Evolutionary conservation across 768 basidiomycete genomes (phyloP).

Genomic region (Kwoniella newhampshirensis): DNA sequence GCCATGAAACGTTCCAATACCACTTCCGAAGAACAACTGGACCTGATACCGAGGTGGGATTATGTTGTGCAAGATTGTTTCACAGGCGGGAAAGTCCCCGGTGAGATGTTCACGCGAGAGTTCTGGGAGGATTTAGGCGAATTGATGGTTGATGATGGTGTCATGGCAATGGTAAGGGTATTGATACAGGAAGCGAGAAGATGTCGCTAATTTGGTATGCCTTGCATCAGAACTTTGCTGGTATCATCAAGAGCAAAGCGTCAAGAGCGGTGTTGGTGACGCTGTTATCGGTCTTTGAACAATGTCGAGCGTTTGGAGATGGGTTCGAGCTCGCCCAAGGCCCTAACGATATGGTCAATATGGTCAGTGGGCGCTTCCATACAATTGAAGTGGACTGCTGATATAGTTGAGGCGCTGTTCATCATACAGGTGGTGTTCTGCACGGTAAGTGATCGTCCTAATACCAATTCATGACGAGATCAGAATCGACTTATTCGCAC

Average conservation of each 20-base stretch:
- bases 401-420: neutral
- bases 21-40: slow-evolving; percentile 5
- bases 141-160: slow-evolving; percentile 67
- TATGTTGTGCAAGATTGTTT: slow-evolving; percentile 85
- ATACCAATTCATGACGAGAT: slow-evolving; percentile 51
- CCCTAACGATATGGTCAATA: slow-evolving; percentile 67
- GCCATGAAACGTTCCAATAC: slow-evolving; percentile 26
- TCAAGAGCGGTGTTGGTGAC: slow-evolving; percentile 70
- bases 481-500: slow-evolving; percentile 63
- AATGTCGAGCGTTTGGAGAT: slow-evolving; percentile 84
- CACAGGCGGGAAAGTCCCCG: slow-evolving; percentile 86
- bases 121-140: slow-evolving; percentile 74
- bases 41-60: slow-evolving; percentile 55
- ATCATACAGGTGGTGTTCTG: slow-evolving; percentile 75
- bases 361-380: slow-evolving; percentile 58
- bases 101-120: slow-evolving; percentile 76
- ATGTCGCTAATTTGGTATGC: neutral
- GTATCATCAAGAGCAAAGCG: slow-evolving; percentile 64
- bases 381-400: neutral
- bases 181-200: too few relatives aligned
- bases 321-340: slow-evolving; percentile 52
- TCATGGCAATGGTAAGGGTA: slow-evolving; percentile 77
- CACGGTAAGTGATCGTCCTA: slow-evolving; percentile 58
- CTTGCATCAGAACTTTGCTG: slow-evolving; percentile 60
- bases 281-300: slow-evolving; percentile 66